A percentile compares a stretch with the other conserved stretches of the same genome.
Evolutionary conservation across 2,329 filamentous ascomycete genomes (phyloP).

Genomic region (Xylariaceae sp.): DNA sequence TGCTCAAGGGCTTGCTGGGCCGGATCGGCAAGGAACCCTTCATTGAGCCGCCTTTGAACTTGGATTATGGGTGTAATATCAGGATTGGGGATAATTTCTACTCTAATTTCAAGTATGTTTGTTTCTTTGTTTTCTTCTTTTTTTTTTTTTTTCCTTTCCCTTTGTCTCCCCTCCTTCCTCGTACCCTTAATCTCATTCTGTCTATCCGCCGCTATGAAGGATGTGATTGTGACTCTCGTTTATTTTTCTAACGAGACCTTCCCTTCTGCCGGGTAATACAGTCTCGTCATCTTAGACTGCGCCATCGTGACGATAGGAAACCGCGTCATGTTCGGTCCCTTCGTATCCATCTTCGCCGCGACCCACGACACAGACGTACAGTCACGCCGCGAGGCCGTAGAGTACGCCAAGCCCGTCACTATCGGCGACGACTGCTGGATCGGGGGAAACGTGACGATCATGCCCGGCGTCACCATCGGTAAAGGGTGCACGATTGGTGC

Average conservation of each 20-base stretch:
- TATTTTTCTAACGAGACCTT: background rate
- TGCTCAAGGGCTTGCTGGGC: conserved; percentile 47
- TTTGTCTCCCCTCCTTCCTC: conserved; percentile 1
- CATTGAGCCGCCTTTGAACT: conserved; percentile 55
- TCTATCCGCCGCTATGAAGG: background rate
- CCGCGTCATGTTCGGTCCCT: conserved; percentile 65
- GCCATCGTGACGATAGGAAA: conserved; percentile 63
- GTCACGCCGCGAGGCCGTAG: conserved; percentile 41
- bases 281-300: conserved; percentile 64
- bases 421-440: conserved; percentile 54
- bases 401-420: conserved; percentile 41
- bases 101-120: conserved; percentile 49
- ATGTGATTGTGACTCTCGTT: background rate
- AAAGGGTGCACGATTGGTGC: conserved; percentile 47
- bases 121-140: background rate
- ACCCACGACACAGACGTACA: conserved; percentile 63
- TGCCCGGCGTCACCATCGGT: conserved; percentile 49
- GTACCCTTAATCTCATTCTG: background rate
- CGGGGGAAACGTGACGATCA: conserved; percentile 43
- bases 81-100: conserved; percentile 58
- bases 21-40: conserved; percentile 46
- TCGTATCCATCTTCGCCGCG: conserved; percentile 64
- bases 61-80: conserved; percentile 64
- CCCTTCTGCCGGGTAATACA: conserved; percentile 17
- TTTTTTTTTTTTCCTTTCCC: background rate